Evolutionary conservation across 371 early-diverging fungal species (phyloP).

Genomic region (Batkoa obscura): DNA sequence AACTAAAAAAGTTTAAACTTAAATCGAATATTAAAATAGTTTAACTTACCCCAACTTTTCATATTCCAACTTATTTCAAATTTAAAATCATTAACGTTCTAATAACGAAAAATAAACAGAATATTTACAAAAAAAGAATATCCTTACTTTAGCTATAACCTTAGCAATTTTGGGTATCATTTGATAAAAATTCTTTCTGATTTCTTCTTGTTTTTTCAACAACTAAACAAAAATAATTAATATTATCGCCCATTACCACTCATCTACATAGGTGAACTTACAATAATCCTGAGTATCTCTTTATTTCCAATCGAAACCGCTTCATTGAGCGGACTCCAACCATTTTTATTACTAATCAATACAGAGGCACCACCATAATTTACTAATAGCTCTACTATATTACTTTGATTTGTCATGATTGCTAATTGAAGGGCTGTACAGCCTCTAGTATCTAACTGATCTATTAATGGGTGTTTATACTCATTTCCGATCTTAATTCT

Average conservation of each 20-base stretch:
- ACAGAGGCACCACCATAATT: slow-evolving; percentile 8
- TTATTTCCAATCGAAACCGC: not conserved
- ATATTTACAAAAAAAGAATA: not conserved
- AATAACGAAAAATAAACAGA: not conserved
- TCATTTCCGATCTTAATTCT: too few relatives aligned
- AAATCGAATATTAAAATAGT: too few relatives aligned
- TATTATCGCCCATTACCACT: not conserved
- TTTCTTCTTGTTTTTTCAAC: not conserved
- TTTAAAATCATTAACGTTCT: not conserved
- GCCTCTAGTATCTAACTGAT: slow-evolving; percentile 12
- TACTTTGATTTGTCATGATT: slow-evolving; percentile 14
- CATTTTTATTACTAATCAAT: not conserved
- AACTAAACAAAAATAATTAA: not conserved
- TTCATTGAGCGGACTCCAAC: not conserved
- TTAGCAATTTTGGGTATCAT: not conserved
- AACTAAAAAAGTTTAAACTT: not conserved
- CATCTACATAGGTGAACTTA: not conserved
- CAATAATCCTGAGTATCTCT: not conserved
- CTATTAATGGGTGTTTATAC: slow-evolving; percentile 14
- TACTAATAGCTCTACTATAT: slow-evolving; percentile 10
- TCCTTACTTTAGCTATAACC: not conserved
- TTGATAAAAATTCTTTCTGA: not conserved
- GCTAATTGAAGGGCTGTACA: slow-evolving; percentile 15
- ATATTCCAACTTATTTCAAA: not conserved
- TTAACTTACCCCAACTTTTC: not conserved